A percentile compares a stretch with the other conserved stretches of the same genome.
Evolutionary conservation across 1,139 yeast genomes (phyloP).

Genomic region (Wickerhamiella pararugosa): DNA sequence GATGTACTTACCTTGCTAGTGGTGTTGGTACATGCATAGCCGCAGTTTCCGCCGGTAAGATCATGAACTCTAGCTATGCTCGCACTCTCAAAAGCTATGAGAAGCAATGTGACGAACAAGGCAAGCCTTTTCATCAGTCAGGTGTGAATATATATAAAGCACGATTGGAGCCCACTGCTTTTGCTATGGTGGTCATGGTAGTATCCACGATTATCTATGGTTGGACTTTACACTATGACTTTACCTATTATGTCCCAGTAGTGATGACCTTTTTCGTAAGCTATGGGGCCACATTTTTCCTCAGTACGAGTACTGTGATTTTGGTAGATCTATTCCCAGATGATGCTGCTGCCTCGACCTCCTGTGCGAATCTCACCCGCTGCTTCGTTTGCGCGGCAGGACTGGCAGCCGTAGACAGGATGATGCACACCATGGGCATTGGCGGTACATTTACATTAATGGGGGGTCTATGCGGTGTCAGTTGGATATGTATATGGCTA

Average conservation of each 20-base stretch:
- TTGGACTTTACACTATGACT: conserved; percentile 44
- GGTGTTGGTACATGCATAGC: conserved; percentile 27
- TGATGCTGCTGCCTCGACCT: conserved; percentile 44
- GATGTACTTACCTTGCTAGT: conserved; percentile 37
- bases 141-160: conserved; percentile 32
- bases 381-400: conserved; percentile 48
- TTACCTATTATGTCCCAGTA: conserved; percentile 39
- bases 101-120: conserved; percentile 26
- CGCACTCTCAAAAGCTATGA: conserved; percentile 27
- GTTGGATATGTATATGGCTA: conserved; percentile 8
- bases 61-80: conserved; percentile 23
- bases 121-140: conserved; percentile 17
- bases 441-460: conserved; percentile 54
- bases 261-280: conserved; percentile 40
- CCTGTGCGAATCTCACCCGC: conserved; percentile 43
- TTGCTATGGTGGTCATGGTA: conserved; percentile 23
- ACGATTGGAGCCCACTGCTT: conserved; percentile 26
- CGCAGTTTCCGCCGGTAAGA: conserved; percentile 22
- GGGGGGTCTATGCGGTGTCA: conserved; percentile 26
- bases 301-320: conserved; percentile 38
- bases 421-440: conserved; percentile 36
- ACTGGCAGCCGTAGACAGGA: conserved; percentile 43
- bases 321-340: conserved; percentile 47
- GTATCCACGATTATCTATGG: conserved; percentile 41
- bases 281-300: conserved; percentile 35